These are phyloP conservation scores for Neurospora sp. DNA, from an alignment of 495 filamentous ascomycete species.

Conservation along the genomic window DNA sequence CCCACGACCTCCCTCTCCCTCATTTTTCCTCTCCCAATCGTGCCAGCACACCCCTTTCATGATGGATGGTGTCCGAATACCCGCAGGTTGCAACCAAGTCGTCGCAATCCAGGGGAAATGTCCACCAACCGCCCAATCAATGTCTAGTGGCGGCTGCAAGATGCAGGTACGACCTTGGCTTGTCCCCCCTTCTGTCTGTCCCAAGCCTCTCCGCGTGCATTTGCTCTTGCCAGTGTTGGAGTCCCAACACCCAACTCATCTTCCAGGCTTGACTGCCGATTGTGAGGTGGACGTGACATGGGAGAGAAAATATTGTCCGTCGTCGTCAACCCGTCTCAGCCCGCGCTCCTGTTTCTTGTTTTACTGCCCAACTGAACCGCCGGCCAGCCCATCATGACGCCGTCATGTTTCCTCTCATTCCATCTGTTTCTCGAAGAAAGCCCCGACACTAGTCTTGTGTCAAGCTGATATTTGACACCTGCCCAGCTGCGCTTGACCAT, in stretches of 20 bases:
- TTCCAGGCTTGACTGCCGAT: background rate
- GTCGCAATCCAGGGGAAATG: background rate
- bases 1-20: background rate
- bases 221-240: background rate
- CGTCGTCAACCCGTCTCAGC: background rate
- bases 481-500: background rate
- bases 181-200: background rate
- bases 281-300: background rate
- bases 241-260: background rate
- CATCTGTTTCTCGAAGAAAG: background rate
- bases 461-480: background rate
- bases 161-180: background rate
- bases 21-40: background rate
- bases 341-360: background rate
- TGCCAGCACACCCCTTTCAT: background rate
- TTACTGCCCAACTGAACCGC: background rate
- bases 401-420: background rate
- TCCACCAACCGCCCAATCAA: background rate
- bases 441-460: background rate
- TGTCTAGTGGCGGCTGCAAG: background rate
- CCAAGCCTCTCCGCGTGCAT: background rate
- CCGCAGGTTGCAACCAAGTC: background rate
- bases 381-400: background rate
- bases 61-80: background rate
- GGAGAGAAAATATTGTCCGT: background rate